Percentiles rank a stretch among this genome's conserved stretches.
phyloP scores from a whole-genome alignment of 345 rosid species.

The Luvunga scandens region DNA sequence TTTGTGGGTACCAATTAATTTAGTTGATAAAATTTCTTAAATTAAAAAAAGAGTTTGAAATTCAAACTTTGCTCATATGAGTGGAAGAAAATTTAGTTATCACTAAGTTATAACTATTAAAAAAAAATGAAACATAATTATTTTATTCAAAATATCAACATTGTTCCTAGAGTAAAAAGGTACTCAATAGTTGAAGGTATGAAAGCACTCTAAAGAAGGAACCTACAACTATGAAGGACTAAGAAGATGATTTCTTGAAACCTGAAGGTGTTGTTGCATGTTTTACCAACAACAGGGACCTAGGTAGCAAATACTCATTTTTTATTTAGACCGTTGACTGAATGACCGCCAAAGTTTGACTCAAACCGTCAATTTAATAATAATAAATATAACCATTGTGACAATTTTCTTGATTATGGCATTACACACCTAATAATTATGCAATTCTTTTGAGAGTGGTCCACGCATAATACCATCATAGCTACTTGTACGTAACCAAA shows the following conservation, averaged over 20 bases:
- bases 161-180: too few species aligned
- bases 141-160: too few species aligned
- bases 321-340: neutral
- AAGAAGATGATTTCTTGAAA: neutral
- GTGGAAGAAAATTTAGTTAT: too few species aligned
- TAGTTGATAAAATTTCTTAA: too few species aligned
- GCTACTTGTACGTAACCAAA: neutral
- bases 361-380: neutral
- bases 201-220: too few species aligned
- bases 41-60: too few species aligned
- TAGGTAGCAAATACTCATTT: neutral
- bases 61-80: too few species aligned
- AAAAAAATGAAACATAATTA: too few species aligned
- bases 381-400: neutral
- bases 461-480: neutral
- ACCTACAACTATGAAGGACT: too few species aligned
- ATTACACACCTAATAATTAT: neutral
- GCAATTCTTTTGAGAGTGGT: constrained; percentile 3
- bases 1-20: too few species aligned
- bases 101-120: too few species aligned
- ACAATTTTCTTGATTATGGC: neutral
- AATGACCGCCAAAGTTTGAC: constrained; percentile 7
- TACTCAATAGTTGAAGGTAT: too few species aligned
- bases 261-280: neutral
- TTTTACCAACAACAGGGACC: neutral